A percentile compares a stretch with the other conserved stretches of the same genome.
phyloP scores from a whole-genome alignment of 495 filamentous ascomycete species.

The Penicillium angulare region DNA sequence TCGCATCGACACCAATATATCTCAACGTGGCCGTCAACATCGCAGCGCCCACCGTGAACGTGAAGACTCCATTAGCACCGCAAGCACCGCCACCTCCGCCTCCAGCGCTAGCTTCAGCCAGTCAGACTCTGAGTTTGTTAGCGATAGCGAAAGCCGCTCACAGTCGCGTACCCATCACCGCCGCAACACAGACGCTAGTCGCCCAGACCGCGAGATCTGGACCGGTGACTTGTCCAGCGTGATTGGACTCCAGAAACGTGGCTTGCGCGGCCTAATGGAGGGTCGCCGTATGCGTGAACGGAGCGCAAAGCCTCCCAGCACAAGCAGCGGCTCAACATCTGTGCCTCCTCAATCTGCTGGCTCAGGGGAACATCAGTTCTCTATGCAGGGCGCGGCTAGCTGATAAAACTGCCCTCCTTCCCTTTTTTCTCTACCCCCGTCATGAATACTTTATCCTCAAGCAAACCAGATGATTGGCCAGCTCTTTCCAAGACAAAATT shows the following conservation, averaged over 20 bases:
- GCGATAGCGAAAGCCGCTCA: constrained; percentile 22
- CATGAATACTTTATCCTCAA: too few species aligned
- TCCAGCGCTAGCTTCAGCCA: constrained; percentile 45
- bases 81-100: constrained; percentile 41
- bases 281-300: constrained; percentile 81
- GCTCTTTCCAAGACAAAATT: too few species aligned
- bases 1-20: constrained; percentile 44
- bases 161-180: constrained; percentile 24
- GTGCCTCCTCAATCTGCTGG: constrained; percentile 12
- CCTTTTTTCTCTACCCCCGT: neutral
- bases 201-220: constrained; percentile 64
- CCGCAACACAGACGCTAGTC: constrained; percentile 34
- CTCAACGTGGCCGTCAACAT: constrained; percentile 20
- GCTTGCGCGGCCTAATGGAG: constrained; percentile 91
- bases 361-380: constrained; percentile 17
- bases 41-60: constrained; percentile 30
- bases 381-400: constrained; percentile 20
- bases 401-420: neutral
- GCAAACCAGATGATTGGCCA: too few species aligned
- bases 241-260: constrained; percentile 94
- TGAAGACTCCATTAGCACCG: constrained; percentile 43
- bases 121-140: constrained; percentile 40
- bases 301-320: constrained; percentile 39
- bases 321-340: constrained; percentile 20
- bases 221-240: constrained; percentile 82